A percentile compares a stretch with the other conserved stretches of the same genome.
phyloP scores from a whole-genome alignment of 768 basidiomycete genomes.

The Pulveroboletus sp. region DNA sequence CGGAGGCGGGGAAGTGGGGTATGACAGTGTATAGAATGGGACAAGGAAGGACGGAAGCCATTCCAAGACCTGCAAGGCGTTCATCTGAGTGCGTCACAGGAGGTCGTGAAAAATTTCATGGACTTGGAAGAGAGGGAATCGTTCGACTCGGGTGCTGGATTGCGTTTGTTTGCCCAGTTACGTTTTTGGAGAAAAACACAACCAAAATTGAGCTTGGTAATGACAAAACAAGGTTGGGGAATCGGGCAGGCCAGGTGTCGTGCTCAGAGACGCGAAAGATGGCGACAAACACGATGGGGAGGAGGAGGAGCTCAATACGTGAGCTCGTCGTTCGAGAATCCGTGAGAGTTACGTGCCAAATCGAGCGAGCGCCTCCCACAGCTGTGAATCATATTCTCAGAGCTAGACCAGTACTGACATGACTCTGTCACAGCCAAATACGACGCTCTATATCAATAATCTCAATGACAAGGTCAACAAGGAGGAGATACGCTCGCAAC shows the following conservation, averaged over 20 bases:
- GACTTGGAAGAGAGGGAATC: conserved; percentile 14
- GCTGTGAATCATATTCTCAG: not conserved
- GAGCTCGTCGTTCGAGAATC: not conserved
- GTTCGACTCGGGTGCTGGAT: conserved; percentile 15
- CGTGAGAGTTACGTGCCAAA: conserved; percentile 25
- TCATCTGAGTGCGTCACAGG: conserved; percentile 33
- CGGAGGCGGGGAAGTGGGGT: conserved; percentile 52
- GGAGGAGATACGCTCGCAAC: conserved; percentile 76
- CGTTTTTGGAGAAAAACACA: conserved; percentile 28
- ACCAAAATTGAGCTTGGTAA: conserved; percentile 13
- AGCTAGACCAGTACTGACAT: conserved; percentile 16
- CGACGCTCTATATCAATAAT: conserved; percentile 88
- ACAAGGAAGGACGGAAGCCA: conserved; percentile 51
- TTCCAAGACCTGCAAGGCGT: conserved; percentile 30
- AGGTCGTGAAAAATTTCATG: conserved; percentile 35
- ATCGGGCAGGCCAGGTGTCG: not conserved
- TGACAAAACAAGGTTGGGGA: not conserved
- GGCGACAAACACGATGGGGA: conserved; percentile 5
- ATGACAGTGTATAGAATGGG: conserved; percentile 73
- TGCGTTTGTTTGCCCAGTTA: conserved; percentile 30
- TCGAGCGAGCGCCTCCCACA: not conserved
- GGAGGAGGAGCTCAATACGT: not conserved
- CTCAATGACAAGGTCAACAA: conserved; percentile 92
- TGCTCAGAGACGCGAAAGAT: conserved; percentile 1
- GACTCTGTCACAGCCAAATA: conserved; percentile 65